phyloP scores from a whole-genome alignment of 106 monocot genomes.

The Apostasia shenzhenica region DNA sequence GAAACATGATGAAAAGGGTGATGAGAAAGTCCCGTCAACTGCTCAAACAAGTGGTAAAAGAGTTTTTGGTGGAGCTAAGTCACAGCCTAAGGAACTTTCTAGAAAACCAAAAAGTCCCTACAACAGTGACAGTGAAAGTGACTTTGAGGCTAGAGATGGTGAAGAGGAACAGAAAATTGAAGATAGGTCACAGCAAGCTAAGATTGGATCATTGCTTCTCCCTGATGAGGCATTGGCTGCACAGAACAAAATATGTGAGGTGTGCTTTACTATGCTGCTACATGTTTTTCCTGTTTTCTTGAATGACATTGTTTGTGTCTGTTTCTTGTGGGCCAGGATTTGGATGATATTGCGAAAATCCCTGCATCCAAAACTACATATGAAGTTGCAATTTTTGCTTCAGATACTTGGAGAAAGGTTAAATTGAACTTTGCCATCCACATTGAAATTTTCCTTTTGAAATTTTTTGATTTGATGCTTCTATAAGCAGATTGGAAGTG shows the following conservation, averaged over 20 bases:
- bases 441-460: background rate
- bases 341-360: conserved; percentile 48
- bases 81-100: conserved; percentile 22
- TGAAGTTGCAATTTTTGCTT: conserved; percentile 85
- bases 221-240: conserved; percentile 30
- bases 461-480: conserved; percentile 4
- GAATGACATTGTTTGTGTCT: background rate
- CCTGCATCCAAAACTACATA: conserved; percentile 58
- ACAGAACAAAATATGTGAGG: conserved; percentile 46
- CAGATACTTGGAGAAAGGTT: conserved; percentile 91
- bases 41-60: conserved; percentile 55
- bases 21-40: conserved; percentile 11
- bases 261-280: conserved; percentile 2
- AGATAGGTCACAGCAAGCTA: conserved; percentile 11
- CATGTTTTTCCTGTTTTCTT: background rate
- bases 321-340: conserved; percentile 26
- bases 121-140: conserved; percentile 68
- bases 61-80: conserved; percentile 49
- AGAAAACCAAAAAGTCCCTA: conserved; percentile 13
- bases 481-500: conserved; percentile 38
- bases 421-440: background rate
- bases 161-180: conserved; percentile 13
- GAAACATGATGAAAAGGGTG: conserved; percentile 24
- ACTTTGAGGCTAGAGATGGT: conserved; percentile 31
- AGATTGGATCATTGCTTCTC: conserved; percentile 29